Conservation (phyloP, 2,329 filamentous ascomycete genomes). For the Fusarium odoratissimum region DNA sequence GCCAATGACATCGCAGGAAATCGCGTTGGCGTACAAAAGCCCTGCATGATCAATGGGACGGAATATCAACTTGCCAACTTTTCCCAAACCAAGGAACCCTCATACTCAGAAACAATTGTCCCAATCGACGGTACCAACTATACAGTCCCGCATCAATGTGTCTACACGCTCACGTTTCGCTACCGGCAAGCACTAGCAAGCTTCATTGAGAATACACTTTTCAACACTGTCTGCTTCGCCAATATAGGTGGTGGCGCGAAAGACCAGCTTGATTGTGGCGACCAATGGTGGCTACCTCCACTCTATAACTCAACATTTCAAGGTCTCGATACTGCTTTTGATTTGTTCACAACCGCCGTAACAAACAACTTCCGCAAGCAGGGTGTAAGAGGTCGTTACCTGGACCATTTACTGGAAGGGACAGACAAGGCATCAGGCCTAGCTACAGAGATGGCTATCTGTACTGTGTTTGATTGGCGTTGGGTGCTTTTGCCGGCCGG, state of each 20-base stretch:
- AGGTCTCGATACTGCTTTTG: neutral
- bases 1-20: neutral
- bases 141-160: neutral
- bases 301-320: neutral
- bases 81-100: neutral
- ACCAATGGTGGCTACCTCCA: neutral
- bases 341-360: neutral
- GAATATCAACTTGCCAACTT: neutral
- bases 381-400: rapidly evolving
- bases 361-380: conserved; percentile 6
- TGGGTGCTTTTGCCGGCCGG: conserved; percentile 5
- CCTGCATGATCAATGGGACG: neutral
- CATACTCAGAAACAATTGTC: no score
- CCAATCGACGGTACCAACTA: neutral
- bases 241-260: rapidly evolving
- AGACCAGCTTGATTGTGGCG: neutral
- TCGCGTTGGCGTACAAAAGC: neutral
- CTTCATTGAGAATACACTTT: neutral
- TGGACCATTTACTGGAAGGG: no score
- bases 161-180: neutral
- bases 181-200: neutral
- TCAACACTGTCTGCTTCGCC: neutral
- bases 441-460: conserved; percentile 1
- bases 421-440: neutral
- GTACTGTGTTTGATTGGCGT: conserved; percentile 9